These are phyloP conservation scores for Globisporangium takayamanum DNA, from an alignment of 352 stramenopile genomes.

Conservation along the genomic window DNA sequence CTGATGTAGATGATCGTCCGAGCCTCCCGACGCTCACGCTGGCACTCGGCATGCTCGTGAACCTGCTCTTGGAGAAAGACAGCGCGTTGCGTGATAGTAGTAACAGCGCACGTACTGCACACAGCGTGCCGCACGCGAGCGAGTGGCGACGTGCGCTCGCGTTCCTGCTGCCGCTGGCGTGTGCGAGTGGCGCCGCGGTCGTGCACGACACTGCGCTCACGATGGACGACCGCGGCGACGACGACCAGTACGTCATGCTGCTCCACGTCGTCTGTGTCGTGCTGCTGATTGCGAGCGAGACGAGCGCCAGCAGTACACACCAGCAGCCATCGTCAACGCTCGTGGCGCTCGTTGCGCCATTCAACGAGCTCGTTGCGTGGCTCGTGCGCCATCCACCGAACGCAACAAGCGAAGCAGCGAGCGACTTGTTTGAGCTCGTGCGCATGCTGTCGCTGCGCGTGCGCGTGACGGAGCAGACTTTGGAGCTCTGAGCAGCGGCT, in stretches of 20 bases:
- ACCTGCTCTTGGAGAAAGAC: constrained; percentile 65
- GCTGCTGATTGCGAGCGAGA: constrained; percentile 58
- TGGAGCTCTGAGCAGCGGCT: not conserved
- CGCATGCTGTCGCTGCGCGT: constrained; percentile 52
- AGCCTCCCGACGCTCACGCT: constrained; percentile 66
- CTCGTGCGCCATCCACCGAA: constrained; percentile 50
- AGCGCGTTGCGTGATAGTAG: constrained; percentile 5
- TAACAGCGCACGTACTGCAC: constrained; percentile 13
- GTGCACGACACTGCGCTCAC: constrained; percentile 37
- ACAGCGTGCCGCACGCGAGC: constrained; percentile 32
- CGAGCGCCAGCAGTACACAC: constrained; percentile 9
- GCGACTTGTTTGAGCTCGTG: constrained; percentile 68
- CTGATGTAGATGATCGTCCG: constrained; percentile 9
- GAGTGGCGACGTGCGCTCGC: constrained; percentile 71
- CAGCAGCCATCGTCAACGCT: constrained; percentile 12
- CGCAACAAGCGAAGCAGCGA: constrained; percentile 37
- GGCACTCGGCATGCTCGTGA: constrained; percentile 72
- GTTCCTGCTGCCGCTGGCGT: constrained; percentile 72
- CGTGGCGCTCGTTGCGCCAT: constrained; percentile 40
- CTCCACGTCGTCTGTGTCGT: constrained; percentile 67
- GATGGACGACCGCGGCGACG: constrained; percentile 49
- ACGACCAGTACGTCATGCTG: constrained; percentile 76
- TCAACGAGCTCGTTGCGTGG: constrained; percentile 53
- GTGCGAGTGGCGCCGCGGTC: constrained; percentile 49
- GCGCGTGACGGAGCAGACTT: constrained; percentile 28